phyloP scores from a whole-genome alignment of 1,139 yeast genomes.

The Wickerhamomyces sp. region DNA sequence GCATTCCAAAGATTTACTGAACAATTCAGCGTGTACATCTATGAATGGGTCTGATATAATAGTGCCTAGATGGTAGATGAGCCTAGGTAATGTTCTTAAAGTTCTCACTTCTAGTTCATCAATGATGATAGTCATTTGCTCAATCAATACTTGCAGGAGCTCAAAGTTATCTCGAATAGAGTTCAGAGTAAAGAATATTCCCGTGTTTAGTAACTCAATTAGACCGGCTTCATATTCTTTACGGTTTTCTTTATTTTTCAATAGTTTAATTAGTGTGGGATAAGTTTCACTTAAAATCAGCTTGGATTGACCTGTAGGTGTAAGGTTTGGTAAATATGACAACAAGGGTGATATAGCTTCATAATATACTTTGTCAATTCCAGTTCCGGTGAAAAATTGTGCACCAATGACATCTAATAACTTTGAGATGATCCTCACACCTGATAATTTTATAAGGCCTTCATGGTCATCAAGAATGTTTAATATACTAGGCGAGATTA shows the following conservation, averaged over 20 bases:
- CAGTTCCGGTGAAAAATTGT: slow-evolving; percentile 32
- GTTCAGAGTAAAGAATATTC: slow-evolving; percentile 15
- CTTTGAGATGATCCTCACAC: slow-evolving; percentile 32
- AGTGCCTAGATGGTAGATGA: slow-evolving; percentile 22
- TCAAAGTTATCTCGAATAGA: slow-evolving; percentile 16
- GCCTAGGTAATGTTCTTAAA: slow-evolving; percentile 14
- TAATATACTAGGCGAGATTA: slow-evolving; percentile 44
- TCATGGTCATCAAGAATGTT: slow-evolving; percentile 51
- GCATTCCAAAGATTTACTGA: slow-evolving; percentile 17
- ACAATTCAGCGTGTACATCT: slow-evolving; percentile 10
- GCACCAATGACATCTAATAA: slow-evolving; percentile 25
- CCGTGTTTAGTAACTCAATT: slow-evolving; percentile 15
- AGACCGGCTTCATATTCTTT: slow-evolving; percentile 4
- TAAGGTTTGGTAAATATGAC: slow-evolving; percentile 43
- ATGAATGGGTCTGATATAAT: slow-evolving; percentile 20
- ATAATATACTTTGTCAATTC: slow-evolving; percentile 39
- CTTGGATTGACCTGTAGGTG: slow-evolving; percentile 27
- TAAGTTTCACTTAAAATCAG: slow-evolving; percentile 19
- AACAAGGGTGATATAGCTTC: slow-evolving; percentile 38
- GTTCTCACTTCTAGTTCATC: slow-evolving; percentile 11
- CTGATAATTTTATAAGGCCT: slow-evolving; percentile 39
- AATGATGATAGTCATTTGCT: slow-evolving; percentile 9
- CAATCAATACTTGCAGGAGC: slow-evolving; percentile 10
- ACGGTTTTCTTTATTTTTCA: slow-evolving; percentile 1
- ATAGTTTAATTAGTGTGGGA: slow-evolving; percentile 19